Conservation (phyloP, 2,329 filamentous ascomycete genomes). For the Triangularia verruculosa region DNA sequence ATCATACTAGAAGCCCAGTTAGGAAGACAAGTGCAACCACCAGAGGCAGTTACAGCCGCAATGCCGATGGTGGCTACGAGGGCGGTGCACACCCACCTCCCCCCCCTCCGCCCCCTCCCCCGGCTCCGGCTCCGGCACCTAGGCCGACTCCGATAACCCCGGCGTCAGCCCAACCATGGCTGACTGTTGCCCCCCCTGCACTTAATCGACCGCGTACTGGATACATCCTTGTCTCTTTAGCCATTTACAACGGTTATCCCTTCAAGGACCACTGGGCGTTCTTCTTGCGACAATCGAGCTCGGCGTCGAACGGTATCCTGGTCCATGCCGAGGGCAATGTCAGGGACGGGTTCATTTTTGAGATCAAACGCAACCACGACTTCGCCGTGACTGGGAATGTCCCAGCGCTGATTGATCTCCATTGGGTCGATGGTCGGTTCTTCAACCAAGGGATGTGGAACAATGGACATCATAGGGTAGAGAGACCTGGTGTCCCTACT, state of each 20-base stretch:
- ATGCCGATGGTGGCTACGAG: neutral
- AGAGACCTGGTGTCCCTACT: neutral
- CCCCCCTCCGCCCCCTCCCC: neutral
- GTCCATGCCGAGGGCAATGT: slow-evolving; percentile 16
- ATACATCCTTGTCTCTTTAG: slow-evolving; percentile 5
- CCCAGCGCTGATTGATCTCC: slow-evolving; percentile 3
- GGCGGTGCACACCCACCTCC: neutral
- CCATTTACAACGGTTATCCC: slow-evolving; percentile 18
- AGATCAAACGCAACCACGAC: slow-evolving; percentile 9
- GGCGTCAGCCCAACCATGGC: neutral
- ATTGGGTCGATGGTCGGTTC: slow-evolving; percentile 5
- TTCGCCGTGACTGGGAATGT: neutral
- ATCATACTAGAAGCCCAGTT: too few species aligned
- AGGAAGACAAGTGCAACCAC: too few species aligned
- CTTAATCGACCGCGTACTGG: neutral
- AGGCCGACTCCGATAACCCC: neutral
- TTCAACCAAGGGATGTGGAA: neutral
- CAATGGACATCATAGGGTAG: neutral
- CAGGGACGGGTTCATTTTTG: slow-evolving; percentile 5
- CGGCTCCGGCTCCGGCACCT: neutral
- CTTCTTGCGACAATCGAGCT: neutral
- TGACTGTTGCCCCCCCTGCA: neutral
- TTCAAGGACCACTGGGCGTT: slow-evolving; percentile 21
- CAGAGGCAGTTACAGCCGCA: neutral
- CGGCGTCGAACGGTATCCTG: neutral